phyloP scores from a whole-genome alignment of 2,329 filamentous ascomycete genomes.

The Cladophialophora carrionii region DNA sequence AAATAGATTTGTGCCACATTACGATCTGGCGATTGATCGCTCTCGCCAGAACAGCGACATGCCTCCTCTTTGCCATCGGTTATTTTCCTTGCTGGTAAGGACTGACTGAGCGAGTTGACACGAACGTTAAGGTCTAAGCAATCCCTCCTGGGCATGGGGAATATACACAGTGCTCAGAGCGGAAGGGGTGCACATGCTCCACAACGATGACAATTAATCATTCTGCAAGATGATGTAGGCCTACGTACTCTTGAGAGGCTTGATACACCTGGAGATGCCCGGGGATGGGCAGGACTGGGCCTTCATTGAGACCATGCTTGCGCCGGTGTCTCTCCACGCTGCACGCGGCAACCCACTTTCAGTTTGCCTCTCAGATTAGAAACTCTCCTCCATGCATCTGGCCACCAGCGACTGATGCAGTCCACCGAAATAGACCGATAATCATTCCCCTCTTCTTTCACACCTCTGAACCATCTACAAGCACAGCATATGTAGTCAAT shows the following conservation, averaged over 20 bases:
- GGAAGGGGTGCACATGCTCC: conserved; percentile 18
- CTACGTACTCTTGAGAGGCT: conserved; percentile 5
- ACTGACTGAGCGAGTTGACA: neutral
- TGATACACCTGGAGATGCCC: neutral
- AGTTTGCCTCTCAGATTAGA: conserved; percentile 9
- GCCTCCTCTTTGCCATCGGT: neutral
- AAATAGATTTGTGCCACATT: conserved; percentile 2
- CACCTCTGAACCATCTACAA: neutral
- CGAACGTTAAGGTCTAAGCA: neutral
- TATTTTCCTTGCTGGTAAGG: neutral
- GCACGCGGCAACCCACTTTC: neutral
- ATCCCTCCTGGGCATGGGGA: neutral
- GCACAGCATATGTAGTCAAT: neutral
- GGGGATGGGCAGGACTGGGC: neutral
- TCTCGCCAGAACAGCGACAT: neutral
- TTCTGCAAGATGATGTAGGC: conserved; percentile 9
- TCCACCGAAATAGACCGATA: neutral
- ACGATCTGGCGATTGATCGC: neutral
- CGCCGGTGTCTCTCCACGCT: neutral
- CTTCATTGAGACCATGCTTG: neutral
- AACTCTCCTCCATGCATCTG: conserved; percentile 5
- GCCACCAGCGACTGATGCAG: neutral
- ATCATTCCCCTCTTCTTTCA: neutral
- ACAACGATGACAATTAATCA: conserved; percentile 8
- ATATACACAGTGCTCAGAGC: neutral